Conservation (phyloP, 2,329 filamentous ascomycete species). For the Endocalyx cinctus region DNA sequence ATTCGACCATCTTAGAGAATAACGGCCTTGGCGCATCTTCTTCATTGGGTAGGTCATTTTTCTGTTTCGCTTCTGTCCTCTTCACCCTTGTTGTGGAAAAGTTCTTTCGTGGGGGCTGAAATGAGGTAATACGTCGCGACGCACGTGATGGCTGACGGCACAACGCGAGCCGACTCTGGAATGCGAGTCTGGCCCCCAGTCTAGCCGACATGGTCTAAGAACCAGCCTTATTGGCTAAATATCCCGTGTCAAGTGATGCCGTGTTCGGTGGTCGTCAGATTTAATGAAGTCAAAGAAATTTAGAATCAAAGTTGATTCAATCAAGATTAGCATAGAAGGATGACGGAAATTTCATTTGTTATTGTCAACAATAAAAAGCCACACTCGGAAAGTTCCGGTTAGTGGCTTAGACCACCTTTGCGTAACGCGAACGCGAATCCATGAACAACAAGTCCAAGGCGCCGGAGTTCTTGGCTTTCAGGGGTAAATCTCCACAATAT, state of each 20-base stretch:
- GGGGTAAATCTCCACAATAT: too few relatives aligned
- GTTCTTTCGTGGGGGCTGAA: not conserved
- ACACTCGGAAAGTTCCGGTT: too few relatives aligned
- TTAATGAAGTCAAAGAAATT: not conserved
- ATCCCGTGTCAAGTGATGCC: not conserved
- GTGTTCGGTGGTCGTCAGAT: not conserved
- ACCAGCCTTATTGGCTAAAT: not conserved
- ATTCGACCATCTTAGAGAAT: constrained; percentile 63
- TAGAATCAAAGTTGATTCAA: not conserved
- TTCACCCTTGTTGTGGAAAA: constrained; percentile 1
- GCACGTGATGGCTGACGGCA: not conserved
- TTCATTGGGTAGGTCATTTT: constrained; percentile 21
- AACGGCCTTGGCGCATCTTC: constrained; percentile 28
- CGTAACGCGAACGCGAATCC: too few relatives aligned
- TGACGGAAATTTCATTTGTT: not conserved
- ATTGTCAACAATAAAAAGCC: too few relatives aligned
- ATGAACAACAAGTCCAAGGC: too few relatives aligned
- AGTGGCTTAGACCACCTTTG: too few relatives aligned
- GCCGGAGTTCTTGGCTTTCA: too few relatives aligned
- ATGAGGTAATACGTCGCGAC: not conserved
- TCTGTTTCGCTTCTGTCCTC: constrained; percentile 2
- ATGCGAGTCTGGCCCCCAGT: not conserved
- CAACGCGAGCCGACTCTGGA: not conserved
- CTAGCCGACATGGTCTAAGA: not conserved
- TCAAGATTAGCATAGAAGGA: not conserved